Evolutionary conservation across 192 early-diverging fungal genomes (phyloP), one percentile per base, ranked within the genome.

Genomic region (Diversispora eburnea): DNA sequence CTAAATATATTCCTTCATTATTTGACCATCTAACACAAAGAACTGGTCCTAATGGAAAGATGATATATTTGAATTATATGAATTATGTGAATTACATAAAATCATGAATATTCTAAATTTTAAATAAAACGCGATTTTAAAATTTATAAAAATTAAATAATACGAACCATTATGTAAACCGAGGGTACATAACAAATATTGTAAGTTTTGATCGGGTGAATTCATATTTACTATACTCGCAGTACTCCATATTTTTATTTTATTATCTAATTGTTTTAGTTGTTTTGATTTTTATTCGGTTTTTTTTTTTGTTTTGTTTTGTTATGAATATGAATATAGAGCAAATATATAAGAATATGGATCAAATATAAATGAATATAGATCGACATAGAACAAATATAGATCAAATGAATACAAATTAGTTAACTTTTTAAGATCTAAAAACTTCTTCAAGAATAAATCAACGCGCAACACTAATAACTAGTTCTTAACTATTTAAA

Each of bases 221-320:
- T 76, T 77, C 25, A 77, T 80, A 61, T 89, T 79, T 4, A 82
- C 70, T 5, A 95, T 83, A 0, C 92, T 84, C 0, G 60, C 80
- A 7, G 88, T 83, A 76, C 88, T 94, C 97, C 97, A 98, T n/a
- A 99, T 82, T 68, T 90, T 93, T 52, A 98, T 86, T 69, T 91
- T 93, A 61, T 84, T 84, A 85, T 97, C 96, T 92, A 85, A 5
- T 46, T 15, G 3, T 64, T 74, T n/a, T 17, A 15, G 39, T 19
- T 19, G 22, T 49, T 60, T 60, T n/a, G 8, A 33, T 62, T 7
- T 6, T 46, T 22, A 67, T 48, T 70, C 6, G 1, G 22, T 41
- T 6, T 57, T 33, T 33, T 33, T 33, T 33, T 33, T 33, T n/a
- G n/a, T n/a, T n/a, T n/a, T n/a, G n/a, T n/a, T n/a, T 33, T 33